These are phyloP conservation scores for Primulina tabacum DNA, from an alignment of 257 asterid species.

Conservation along the genomic window DNA sequence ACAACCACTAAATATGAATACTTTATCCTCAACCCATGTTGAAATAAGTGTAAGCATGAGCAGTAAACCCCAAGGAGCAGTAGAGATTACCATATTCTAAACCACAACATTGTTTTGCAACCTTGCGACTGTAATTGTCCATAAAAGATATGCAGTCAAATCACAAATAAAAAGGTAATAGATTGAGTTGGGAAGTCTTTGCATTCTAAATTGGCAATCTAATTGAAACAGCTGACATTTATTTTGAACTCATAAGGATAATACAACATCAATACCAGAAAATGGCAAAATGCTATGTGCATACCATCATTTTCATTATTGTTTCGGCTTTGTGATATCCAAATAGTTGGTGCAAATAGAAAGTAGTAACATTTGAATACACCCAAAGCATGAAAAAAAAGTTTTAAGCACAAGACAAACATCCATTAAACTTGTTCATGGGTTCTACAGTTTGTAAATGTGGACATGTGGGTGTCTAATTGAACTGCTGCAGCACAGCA, in stretches of 20 bases:
- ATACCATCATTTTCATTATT: constrained; percentile 1
- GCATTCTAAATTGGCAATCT: constrained; percentile 10
- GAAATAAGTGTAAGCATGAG: constrained; percentile 7
- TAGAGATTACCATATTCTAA: not conserved
- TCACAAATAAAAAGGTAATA: not conserved
- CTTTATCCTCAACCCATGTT: constrained; percentile 4
- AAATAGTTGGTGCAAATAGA: not conserved
- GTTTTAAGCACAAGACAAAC: not conserved
- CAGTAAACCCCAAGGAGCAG: constrained; percentile 11
- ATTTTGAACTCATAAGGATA: not conserved
- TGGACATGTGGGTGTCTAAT: not conserved
- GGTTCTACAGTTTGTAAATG: not conserved
- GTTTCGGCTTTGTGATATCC: not conserved
- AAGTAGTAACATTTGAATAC: not conserved
- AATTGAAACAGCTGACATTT: constrained; percentile 1
- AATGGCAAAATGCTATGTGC: not conserved
- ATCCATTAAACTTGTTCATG: not conserved
- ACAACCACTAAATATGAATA: constrained; percentile 9
- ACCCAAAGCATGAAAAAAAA: not conserved
- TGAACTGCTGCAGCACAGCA: not conserved
- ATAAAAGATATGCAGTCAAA: not conserved
- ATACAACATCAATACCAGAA: not conserved
- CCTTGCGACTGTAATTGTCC: constrained; percentile 4
- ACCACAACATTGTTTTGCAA: constrained; percentile 6
- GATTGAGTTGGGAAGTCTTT: constrained; percentile 1